Base-by-base conservation (phyloP, 1,284 basidiomycete genomes). In the Apiotrichum brassicae region DNA sequence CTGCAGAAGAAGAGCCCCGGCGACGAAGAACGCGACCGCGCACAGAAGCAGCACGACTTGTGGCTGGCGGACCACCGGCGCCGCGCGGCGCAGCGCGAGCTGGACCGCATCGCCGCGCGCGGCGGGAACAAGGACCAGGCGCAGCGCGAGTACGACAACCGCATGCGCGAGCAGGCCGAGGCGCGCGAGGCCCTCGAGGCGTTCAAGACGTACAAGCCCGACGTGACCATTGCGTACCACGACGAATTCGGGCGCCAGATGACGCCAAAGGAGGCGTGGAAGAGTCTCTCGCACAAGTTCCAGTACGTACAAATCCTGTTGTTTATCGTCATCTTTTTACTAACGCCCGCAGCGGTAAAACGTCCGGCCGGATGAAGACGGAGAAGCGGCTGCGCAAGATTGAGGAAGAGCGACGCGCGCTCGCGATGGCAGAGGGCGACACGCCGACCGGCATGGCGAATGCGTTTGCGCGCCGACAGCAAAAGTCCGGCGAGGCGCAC, bases 261-360 rank as follows among this genome's bases (percentile, higher is more conserved):
- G 68, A 88, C 86, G 22, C 83, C 85, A 28, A 97, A 97, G 77
- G 95, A 99, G 75, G 91, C 92, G 13, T 95, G 92, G 91, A 94
- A 94, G 75, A 87, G 87, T 20, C 76, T 95, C 45, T 89, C 86
- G 46, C 92, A 97, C 73, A 87, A 89, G 66, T 95, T 95, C 81
- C 92, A 97, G 40, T 42, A 16, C 16, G 40, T 42, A 28, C 7
- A 6, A 2, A 3, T 2, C 7, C 66, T 4, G 14, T 18, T 7
- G 16, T 14, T 8, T 34, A 34, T 13, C 8, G 9, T 28, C 25
- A 25, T 30, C 28, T 30, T 9, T 30, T 9, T 30, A 14, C 40
- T 42, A 19, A 42, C 40, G 32, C 9, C 22, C 18, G 3, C 40
- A 42, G 40, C 62, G 92, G 92, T 32, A 95, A 95, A 73, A 88